Base-by-base conservation (phyloP, 2,329 filamentous ascomycete species). In the Periconia sp. region DNA sequence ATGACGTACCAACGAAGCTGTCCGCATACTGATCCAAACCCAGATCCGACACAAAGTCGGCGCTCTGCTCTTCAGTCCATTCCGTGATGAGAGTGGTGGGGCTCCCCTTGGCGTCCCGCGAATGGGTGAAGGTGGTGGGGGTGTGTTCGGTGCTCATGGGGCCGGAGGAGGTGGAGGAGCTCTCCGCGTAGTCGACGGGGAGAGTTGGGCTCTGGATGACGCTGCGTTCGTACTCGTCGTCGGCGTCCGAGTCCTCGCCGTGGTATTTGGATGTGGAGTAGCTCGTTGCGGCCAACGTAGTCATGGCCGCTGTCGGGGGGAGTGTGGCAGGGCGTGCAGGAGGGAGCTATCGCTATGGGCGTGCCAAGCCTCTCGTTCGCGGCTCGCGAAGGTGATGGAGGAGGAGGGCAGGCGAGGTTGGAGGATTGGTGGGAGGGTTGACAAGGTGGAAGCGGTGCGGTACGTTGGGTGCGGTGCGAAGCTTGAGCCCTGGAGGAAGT, bases 11-110 rank as follows among this genome's bases (percentile, higher is more conserved):
- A 74, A 94, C 80, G 72, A 96, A 95, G 19, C 81, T 81, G 68
- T 92, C 87, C 53, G 89, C 86, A 76, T 96, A 96, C 72, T 96
- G 90, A 61, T 85, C 81, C 65, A 96, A 77, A 33, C 91, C 91
- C 65, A 96, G 83, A 56, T 85, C 86, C 52, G 85, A 83, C 62
- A 97, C 84, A 70, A 95, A 97, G 66, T 96, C 91, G 61, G 91
- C 91, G 75, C 90, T 92, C 76, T 97, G 91, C 55, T 95, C 91
- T 15, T 86, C 87, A 1, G 87, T 87, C 90, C 90, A 94, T 65
- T 91, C 87, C 31, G 86, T 86, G 63, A 93, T 89, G 68, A 89
- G 84, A 45, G 88, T 89, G 66, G 89, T 87, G 62, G 89, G 89
- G 60, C 90, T 79, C 50, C 83, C 79, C 72, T 89, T 86, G 68